A percentile compares a stretch with the other conserved stretches of the same genome.
Evolutionary conservation across 2,329 filamentous ascomycete species (phyloP).

Genomic region (Herpotrichia juniperi): DNA sequence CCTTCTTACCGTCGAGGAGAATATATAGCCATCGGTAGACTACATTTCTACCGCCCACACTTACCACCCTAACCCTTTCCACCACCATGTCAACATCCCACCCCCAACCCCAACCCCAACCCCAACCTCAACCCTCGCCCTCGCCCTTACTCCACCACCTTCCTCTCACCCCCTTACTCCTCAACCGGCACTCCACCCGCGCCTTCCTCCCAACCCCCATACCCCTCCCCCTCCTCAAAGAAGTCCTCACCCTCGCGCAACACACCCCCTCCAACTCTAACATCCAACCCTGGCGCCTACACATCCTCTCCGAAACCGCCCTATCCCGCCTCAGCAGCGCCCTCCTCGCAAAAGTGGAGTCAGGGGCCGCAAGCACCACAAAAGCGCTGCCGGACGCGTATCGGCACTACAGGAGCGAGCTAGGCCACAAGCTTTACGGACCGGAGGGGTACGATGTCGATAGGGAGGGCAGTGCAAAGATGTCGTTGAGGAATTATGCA

Average conservation of each 20-base stretch:
- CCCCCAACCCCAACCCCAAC: too few species aligned
- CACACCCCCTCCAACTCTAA: slow-evolving; percentile 15
- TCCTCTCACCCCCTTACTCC: not conserved
- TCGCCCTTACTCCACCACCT: not conserved
- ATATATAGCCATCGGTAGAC: too few species aligned
- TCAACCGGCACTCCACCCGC: slow-evolving; percentile 10
- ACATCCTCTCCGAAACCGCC: slow-evolving; percentile 17
- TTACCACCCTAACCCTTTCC: too few species aligned
- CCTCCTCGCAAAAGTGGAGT: slow-evolving; percentile 11
- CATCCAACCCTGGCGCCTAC: slow-evolving; percentile 14
- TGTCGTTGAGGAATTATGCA: not conserved
- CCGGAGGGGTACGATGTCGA: slow-evolving; percentile 24
- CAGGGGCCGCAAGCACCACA: not conserved
- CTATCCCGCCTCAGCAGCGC: slow-evolving; percentile 16
- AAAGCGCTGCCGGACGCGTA: slow-evolving; percentile 20
- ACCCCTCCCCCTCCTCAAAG: slow-evolving; percentile 1
- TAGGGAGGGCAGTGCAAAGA: slow-evolving; percentile 7
- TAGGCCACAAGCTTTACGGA: slow-evolving; percentile 27
- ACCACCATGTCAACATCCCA: too few species aligned
- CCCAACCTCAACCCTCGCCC: not conserved
- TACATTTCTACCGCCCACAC: too few species aligned
- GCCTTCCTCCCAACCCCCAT: slow-evolving; percentile 10
- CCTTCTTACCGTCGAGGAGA: too few species aligned
- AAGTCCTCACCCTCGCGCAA: slow-evolving; percentile 10
- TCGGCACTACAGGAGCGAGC: slow-evolving; percentile 22